These are phyloP conservation scores for Parmelia sp. DNA, from an alignment of 495 filamentous ascomycete species.

Conservation along the genomic window DNA sequence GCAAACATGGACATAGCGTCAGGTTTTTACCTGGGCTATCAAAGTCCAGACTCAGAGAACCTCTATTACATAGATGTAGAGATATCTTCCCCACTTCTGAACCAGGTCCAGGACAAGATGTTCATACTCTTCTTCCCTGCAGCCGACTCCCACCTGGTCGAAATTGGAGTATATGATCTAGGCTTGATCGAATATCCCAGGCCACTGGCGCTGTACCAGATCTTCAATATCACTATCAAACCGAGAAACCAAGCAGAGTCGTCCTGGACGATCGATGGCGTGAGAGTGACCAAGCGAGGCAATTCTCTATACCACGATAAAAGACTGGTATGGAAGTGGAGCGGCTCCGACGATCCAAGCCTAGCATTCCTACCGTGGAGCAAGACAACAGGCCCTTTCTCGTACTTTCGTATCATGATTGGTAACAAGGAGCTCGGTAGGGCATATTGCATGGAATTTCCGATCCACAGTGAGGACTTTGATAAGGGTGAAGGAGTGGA, in stretches of 20 bases:
- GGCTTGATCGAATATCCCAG: background rate
- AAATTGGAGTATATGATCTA: conserved; percentile 3
- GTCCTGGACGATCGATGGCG: background rate
- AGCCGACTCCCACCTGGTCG: background rate
- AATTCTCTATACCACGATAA: background rate
- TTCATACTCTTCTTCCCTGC: conserved; percentile 1
- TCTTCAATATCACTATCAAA: background rate
- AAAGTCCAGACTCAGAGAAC: background rate
- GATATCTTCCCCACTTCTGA: background rate
- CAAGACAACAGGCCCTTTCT: conserved; percentile 10
- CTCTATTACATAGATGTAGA: background rate
- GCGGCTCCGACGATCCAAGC: background rate
- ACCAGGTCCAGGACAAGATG: background rate
- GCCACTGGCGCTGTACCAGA: conserved; percentile 3
- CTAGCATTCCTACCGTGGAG: background rate
- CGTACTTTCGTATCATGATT: conserved; percentile 1
- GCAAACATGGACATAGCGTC: background rate
- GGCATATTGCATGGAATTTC: conserved; percentile 1
- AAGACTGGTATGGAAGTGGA: conserved; percentile 6
- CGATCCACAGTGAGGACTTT: conserved; percentile 2
- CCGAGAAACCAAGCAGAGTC: background rate
- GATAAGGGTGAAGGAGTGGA: background rate
- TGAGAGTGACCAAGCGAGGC: background rate
- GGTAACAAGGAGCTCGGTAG: conserved; percentile 5
- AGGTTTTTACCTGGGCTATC: conserved; percentile 5